phyloP scores from a whole-genome alignment of 768 basidiomycete genomes.

The Mycena vulgaris region DNA sequence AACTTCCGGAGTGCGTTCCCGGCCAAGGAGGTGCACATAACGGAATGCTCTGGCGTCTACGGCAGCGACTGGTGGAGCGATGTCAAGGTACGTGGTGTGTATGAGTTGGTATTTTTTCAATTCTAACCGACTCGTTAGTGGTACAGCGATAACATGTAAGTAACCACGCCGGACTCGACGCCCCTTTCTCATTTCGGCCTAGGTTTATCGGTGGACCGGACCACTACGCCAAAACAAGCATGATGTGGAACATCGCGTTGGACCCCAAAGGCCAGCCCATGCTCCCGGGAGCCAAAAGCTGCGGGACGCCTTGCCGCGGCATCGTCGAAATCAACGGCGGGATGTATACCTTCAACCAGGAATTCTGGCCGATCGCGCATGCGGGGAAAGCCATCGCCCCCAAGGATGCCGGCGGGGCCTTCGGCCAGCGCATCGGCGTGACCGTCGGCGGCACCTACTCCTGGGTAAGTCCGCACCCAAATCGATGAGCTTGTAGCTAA shows the following conservation, averaged over 20 bases:
- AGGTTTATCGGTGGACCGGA: slow-evolving; percentile 17
- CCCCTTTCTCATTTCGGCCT: background rate
- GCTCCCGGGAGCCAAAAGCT: slow-evolving; percentile 12
- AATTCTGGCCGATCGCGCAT: slow-evolving; percentile 63
- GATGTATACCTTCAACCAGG: slow-evolving; percentile 22
- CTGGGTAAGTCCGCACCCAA: background rate
- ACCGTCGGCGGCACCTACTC: slow-evolving; percentile 29
- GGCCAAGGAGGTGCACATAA: slow-evolving; percentile 46
- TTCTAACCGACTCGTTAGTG: background rate
- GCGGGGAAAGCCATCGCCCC: slow-evolving; percentile 68
- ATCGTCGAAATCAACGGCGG: slow-evolving; percentile 36
- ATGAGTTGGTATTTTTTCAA: background rate
- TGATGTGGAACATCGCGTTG: slow-evolving; percentile 70
- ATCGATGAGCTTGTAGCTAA: slow-evolving; percentile 42
- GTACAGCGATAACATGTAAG: background rate
- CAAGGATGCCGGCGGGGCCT: slow-evolving; percentile 62
- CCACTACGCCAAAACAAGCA: background rate
- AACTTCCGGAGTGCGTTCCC: slow-evolving; percentile 61
- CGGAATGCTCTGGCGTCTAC: slow-evolving; percentile 64
- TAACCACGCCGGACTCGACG: background rate
- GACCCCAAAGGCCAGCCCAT: slow-evolving; percentile 58
- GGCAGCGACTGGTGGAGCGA: slow-evolving; percentile 70
- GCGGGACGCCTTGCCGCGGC: slow-evolving; percentile 16
- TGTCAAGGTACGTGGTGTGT: slow-evolving; percentile 55
- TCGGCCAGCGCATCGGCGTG: slow-evolving; percentile 52